These are phyloP conservation scores for Quillaja saponaria DNA, from an alignment of 306 rosid genomes.

Conservation along the genomic window DNA sequence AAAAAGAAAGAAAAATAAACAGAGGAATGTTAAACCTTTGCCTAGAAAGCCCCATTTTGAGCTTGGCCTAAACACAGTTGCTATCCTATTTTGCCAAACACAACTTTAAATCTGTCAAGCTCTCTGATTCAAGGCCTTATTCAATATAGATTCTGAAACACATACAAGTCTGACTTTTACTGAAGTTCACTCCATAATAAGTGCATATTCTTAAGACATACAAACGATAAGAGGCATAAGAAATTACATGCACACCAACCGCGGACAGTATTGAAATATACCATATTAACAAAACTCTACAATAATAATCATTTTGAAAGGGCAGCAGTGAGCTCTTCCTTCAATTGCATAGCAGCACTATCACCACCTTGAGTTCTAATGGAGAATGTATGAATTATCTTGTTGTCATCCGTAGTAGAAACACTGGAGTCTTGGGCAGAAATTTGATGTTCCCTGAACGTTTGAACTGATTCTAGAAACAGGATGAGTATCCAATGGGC, in stretches of 20 bases:
- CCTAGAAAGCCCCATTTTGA: no score
- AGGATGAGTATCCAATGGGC: slow-evolving; percentile 75
- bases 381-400: slow-evolving; percentile 70
- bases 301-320: slow-evolving; percentile 47
- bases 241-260: slow-evolving; percentile 1
- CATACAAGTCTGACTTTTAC: no score
- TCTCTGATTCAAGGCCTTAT: no score
- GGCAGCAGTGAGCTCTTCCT: slow-evolving; percentile 73
- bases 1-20: no score
- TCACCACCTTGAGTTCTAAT: slow-evolving; percentile 64
- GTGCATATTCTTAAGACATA: neutral
- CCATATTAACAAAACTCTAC: slow-evolving; percentile 16
- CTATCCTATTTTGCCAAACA: no score
- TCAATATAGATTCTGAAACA: no score
- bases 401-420: slow-evolving; percentile 45
- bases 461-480: slow-evolving; percentile 63
- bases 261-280: slow-evolving; percentile 30
- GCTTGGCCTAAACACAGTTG: no score
- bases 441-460: slow-evolving; percentile 67
- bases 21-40: no score
- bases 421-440: slow-evolving; percentile 61
- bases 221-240: neutral
- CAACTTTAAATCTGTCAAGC: no score
- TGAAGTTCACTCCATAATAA: no score
- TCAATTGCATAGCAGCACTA: slow-evolving; percentile 64